Evolutionary conservation across 495 filamentous ascomycete species (phyloP).

Genomic region (Lepidopterella palustris): DNA sequence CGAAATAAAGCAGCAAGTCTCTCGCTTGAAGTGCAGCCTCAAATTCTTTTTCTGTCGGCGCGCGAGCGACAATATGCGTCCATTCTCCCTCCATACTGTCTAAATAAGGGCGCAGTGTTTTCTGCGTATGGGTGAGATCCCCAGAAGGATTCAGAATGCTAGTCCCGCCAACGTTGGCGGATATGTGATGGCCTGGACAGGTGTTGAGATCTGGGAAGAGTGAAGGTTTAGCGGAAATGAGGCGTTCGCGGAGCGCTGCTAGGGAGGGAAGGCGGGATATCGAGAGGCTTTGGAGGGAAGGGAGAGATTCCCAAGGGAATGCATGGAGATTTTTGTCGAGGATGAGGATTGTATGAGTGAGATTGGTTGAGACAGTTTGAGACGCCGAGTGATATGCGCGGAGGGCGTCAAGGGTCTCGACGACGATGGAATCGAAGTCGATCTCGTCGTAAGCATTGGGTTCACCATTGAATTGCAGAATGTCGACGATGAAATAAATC

Average conservation of each 20-base stretch:
- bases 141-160: conserved; percentile 84
- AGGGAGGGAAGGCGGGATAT: conserved; percentile 82
- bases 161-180: conserved; percentile 61
- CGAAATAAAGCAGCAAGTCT: conserved; percentile 83
- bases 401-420: conserved; percentile 77
- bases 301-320: conserved; percentile 94
- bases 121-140: conserved; percentile 75
- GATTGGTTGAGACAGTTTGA: conserved; percentile 34
- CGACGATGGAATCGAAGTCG: conserved; percentile 69
- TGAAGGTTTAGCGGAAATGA: conserved; percentile 40
- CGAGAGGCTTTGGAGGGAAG: conserved; percentile 70
- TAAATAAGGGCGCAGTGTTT: conserved; percentile 59
- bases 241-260: conserved; percentile 64
- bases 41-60: conserved; percentile 74
- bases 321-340: conserved; percentile 82
- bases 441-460: conserved; percentile 96
- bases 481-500: conserved; percentile 92
- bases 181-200: conserved; percentile 46
- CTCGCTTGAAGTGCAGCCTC: conserved; percentile 42
- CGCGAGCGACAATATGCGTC: conserved; percentile 57
- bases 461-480: conserved; percentile 94
- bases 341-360: conserved; percentile 78
- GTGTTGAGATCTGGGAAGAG: conserved; percentile 35
- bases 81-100: conserved; percentile 48
- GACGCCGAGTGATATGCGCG: conserved; percentile 60